These are phyloP conservation scores for Schwanniomyces vanrijiae DNA, from an alignment of 805 yeast species.

Conservation along the genomic window DNA sequence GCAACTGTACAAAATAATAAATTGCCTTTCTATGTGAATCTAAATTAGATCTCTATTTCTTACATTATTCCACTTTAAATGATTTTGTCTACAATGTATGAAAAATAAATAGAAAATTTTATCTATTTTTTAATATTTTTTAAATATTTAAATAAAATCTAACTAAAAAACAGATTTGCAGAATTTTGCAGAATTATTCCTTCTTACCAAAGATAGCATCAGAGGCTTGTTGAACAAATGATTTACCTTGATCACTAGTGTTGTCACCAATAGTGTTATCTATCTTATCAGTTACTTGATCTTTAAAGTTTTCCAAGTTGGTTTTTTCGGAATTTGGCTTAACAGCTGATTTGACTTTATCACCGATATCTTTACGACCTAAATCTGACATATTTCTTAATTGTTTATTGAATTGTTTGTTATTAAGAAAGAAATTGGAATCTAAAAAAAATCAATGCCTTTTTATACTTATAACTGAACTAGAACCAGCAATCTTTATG, in stretches of 20 bases:
- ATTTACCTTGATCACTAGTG: slow-evolving; percentile 35
- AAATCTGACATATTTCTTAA: slow-evolving; percentile 35
- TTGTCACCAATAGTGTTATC: slow-evolving; percentile 39
- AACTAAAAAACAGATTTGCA: neutral
- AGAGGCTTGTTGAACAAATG: slow-evolving; percentile 42
- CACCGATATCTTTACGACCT: slow-evolving; percentile 43
- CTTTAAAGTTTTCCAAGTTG: slow-evolving; percentile 35
- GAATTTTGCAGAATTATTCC: slow-evolving; percentile 10
- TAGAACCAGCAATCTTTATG: neutral
- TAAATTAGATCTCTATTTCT: no score
- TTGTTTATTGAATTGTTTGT: neutral
- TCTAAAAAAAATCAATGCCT: neutral
- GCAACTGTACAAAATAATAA: no score
- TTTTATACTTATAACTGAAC: no score
- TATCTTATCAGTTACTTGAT: slow-evolving; percentile 33
- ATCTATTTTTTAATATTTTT: no score
- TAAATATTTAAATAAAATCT: neutral
- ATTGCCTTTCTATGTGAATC: no score
- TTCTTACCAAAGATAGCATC: slow-evolving; percentile 44
- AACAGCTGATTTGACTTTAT: slow-evolving; percentile 36
- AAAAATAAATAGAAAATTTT: no score
- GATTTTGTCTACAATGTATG: no score
- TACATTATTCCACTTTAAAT: no score
- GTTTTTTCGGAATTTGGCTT: slow-evolving; percentile 45
- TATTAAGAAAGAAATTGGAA: no score